Evolutionary conservation across 805 yeast genomes (phyloP), one percentile per base, ranked within the genome.

Genomic region (Metschnikowia aberdeeniae): DNA sequence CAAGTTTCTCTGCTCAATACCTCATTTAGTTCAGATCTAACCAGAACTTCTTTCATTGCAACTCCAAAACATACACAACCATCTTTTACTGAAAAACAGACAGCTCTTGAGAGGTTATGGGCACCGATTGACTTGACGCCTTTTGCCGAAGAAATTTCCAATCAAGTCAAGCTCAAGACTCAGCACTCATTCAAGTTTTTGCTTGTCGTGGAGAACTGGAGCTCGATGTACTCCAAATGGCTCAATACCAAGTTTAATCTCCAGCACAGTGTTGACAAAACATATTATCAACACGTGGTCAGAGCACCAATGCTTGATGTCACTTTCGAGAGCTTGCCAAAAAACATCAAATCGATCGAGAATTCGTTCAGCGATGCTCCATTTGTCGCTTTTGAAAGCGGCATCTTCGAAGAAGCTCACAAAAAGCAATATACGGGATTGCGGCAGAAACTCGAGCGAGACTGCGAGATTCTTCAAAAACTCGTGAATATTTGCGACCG

Each of bases 371-470:
- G 62, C 24, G 60, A 63, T 19, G 59, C 75, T 5, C 66, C 74
- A 1, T 70, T 77, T 42, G 43, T 82, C 5, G 50, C 82, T 3
- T 67, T 80, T 53, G 82, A 79, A 51, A 69, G 81, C 50, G 86
- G 86, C 3, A 54, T 73, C 20, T 53, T 65, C 2, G 54, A 59
- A 17, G 43, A 52, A 7, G 55, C 47, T 5, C 53, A 51, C 13
- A 30, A 42, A 10, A 4, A 36, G 6, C 35, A 46, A 8, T 50
- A 52, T 20, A 22, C 29, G 24, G 46, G 54, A 3, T 54, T 70
- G 8, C 42, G 50, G n/a, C 59, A 55, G 6, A 76, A 73, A 48
- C 55, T 75, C 22, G 44, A 44, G 9, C 40, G 66, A n/a, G 81
- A 76, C 47, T 54, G 64, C 20, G 47, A 49, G 5, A 61, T 66